Evolutionary conservation across 305 asterid species (phyloP).

Genomic region (Plantago rigida): DNA sequence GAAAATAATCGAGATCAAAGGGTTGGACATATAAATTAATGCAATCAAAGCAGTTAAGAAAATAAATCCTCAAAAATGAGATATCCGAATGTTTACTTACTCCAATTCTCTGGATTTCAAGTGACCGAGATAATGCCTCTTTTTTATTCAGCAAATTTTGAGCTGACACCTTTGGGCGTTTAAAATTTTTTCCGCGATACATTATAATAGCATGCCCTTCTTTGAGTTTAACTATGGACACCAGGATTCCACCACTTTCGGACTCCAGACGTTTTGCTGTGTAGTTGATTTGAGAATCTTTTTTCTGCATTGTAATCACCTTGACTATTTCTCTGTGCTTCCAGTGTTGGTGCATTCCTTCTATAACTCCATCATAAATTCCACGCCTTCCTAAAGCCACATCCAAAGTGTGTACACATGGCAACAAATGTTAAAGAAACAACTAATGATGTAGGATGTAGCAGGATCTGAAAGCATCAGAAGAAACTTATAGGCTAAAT

Average conservation of each 20-base stretch:
- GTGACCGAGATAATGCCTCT: slow-evolving; percentile 71
- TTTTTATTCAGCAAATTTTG: slow-evolving; percentile 55
- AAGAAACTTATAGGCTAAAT: neutral
- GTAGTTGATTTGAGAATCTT: slow-evolving; percentile 48
- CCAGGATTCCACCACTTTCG: slow-evolving; percentile 70
- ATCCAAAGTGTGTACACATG: neutral
- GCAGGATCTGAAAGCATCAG: neutral
- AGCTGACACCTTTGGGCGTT: slow-evolving; percentile 49
- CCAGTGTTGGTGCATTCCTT: slow-evolving; percentile 94
- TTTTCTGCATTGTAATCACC: slow-evolving; percentile 81
- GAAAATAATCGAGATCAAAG: slow-evolving; percentile 6
- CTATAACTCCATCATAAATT: slow-evolving; percentile 74
- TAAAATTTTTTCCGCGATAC: slow-evolving; percentile 92
- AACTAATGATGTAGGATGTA: slow-evolving; percentile 7
- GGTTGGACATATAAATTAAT: neutral
- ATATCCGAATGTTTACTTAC: slow-evolving; percentile 42
- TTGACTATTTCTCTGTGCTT: slow-evolving; percentile 83
- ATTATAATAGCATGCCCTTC: slow-evolving; percentile 81
- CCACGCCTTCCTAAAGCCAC: slow-evolving; percentile 88
- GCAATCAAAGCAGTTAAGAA: neutral
- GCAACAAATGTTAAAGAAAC: neutral
- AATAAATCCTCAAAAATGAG: slow-evolving; percentile 5
- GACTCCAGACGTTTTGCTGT: slow-evolving; percentile 61
- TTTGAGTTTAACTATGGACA: slow-evolving; percentile 66
- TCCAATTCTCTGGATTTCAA: slow-evolving; percentile 82